phyloP scores from a whole-genome alignment of 139 green algal genomes.

The Chlorella sp. region DNA sequence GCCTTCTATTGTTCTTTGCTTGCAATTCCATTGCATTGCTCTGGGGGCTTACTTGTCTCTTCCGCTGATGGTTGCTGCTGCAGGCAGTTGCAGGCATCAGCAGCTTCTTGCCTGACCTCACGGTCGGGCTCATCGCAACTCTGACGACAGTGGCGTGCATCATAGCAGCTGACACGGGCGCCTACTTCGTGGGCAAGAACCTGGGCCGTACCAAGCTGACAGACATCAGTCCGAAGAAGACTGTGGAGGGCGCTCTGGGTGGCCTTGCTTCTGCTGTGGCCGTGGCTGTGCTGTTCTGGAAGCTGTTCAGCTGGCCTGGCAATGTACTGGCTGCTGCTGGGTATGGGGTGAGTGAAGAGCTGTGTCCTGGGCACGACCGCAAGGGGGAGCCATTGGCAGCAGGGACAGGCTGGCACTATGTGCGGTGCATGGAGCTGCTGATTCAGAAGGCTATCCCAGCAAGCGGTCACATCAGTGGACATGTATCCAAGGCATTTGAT shows the following conservation, averaged over 20 bases:
- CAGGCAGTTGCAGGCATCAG: slow-evolving; percentile 32
- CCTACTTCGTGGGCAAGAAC: slow-evolving; percentile 71
- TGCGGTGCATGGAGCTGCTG: too few relatives aligned
- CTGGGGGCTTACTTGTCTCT: too few relatives aligned
- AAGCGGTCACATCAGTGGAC: too few relatives aligned
- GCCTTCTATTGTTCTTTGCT: too few relatives aligned
- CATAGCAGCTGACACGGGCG: slow-evolving; percentile 82
- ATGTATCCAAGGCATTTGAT: not conserved
- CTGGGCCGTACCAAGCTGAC: slow-evolving; percentile 76
- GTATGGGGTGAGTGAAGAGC: slow-evolving; percentile 19
- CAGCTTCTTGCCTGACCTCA: slow-evolving; percentile 34
- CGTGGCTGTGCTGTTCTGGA: slow-evolving; percentile 25
- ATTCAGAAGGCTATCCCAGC: too few relatives aligned
- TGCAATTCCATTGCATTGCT: too few relatives aligned
- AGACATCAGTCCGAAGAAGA: slow-evolving; percentile 90
- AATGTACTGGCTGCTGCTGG: slow-evolving; percentile 13
- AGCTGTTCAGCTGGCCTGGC: slow-evolving; percentile 13
- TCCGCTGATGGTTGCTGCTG: too few relatives aligned
- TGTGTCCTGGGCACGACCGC: too few relatives aligned
- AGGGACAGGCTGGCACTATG: too few relatives aligned
- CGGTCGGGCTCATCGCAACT: slow-evolving; percentile 77
- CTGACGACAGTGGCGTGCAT: slow-evolving; percentile 72
- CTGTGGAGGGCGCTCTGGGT: slow-evolving; percentile 81
- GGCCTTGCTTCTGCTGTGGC: slow-evolving; percentile 57
- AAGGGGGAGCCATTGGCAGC: too few relatives aligned